Conservation (phyloP, 2,329 filamentous ascomycete genomes). For the Magnaporthiopsis rhizophila region DNA sequence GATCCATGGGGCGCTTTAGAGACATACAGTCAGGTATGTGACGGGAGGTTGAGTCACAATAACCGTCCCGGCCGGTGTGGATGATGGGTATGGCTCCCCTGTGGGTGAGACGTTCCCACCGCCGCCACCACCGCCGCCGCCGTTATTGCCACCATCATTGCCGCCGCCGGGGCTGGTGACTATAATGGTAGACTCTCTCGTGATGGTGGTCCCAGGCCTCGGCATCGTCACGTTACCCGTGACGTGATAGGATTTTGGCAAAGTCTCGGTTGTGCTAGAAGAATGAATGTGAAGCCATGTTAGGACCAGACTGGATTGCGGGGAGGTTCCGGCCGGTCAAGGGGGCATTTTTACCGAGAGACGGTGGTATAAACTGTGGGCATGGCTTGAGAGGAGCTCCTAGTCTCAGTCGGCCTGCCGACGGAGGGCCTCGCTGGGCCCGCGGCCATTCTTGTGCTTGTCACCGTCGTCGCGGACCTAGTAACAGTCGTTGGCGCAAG, state of each 20-base stretch:
- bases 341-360: background rate
- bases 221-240: background rate
- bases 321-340: background rate
- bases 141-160: no score
- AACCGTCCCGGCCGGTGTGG: background rate
- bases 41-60: background rate
- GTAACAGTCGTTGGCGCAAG: background rate
- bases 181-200: background rate
- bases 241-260: background rate
- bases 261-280: background rate
- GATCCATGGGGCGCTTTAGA: background rate
- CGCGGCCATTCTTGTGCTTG: background rate
- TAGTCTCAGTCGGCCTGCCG: background rate
- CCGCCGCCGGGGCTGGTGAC: background rate
- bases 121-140: background rate
- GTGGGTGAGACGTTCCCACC: no score
- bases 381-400: no score
- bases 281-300: background rate
- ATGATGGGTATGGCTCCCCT: no score
- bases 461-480: background rate
- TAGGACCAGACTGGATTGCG: background rate
- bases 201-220: background rate
- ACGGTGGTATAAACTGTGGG: background rate
- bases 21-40: constrained; percentile 1
- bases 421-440: background rate